Conservation (phyloP, 164 flowering plant genomes). For the Liquidambar formosana region DNA sequence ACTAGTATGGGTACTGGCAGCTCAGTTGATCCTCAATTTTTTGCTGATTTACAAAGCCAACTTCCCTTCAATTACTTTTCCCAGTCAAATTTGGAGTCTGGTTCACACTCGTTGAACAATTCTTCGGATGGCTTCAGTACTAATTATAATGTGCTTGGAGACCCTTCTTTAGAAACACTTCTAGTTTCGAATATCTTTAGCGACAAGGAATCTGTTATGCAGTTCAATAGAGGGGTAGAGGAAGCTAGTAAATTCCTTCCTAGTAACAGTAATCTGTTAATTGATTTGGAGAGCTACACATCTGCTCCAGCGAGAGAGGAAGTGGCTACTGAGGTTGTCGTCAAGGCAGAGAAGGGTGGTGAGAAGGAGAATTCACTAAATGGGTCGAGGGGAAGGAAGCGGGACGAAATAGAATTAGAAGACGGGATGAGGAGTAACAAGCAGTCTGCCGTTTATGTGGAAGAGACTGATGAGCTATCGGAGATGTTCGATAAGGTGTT, state of each 20-base stretch:
- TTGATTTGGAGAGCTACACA: slow-evolving; percentile 18
- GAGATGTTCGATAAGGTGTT: slow-evolving; percentile 49
- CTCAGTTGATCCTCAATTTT: slow-evolving; percentile 17
- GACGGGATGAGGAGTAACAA: slow-evolving; percentile 37
- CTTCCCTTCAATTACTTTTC: slow-evolving; percentile 17
- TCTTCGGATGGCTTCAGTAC: not conserved
- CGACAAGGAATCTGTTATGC: slow-evolving; percentile 15
- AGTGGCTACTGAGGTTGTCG: not conserved
- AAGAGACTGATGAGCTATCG: slow-evolving; percentile 33
- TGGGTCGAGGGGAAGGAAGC: slow-evolving; percentile 23
- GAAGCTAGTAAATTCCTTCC: slow-evolving; percentile 49
- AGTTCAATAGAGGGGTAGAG: slow-evolving; percentile 40
- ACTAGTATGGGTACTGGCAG: slow-evolving; percentile 11
- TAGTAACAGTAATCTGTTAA: slow-evolving; percentile 16
- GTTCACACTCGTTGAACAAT: not conserved
- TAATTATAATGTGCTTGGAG: slow-evolving; percentile 9
- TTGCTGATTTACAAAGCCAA: slow-evolving; percentile 23
- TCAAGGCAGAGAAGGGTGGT: slow-evolving; percentile 20
- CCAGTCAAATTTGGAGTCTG: slow-evolving; percentile 10
- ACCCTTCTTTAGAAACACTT: slow-evolving; percentile 9
- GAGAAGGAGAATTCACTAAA: slow-evolving; percentile 18
- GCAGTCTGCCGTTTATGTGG: slow-evolving; percentile 34
- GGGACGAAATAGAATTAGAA: slow-evolving; percentile 26
- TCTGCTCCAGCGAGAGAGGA: slow-evolving; percentile 1
- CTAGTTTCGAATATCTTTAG: slow-evolving; percentile 11